phyloP scores from a whole-genome alignment of 106 monocot species.

The Iris macrosiphon region DNA sequence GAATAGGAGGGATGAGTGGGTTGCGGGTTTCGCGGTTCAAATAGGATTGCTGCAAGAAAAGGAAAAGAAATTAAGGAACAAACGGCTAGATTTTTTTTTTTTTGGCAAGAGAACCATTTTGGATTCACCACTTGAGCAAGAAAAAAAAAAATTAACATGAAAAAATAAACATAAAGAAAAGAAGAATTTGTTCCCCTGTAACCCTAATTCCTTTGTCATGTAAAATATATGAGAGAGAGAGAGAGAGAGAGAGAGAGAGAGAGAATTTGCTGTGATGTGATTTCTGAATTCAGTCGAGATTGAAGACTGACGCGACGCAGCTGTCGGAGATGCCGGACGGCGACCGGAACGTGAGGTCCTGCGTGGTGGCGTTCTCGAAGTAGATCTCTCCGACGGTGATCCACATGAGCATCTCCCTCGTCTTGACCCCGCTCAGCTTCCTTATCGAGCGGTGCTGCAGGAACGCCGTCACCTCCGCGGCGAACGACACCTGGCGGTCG shows the following conservation, averaged over 20 bases:
- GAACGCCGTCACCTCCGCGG: constrained; percentile 9
- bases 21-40: too few species aligned
- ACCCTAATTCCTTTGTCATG: neutral
- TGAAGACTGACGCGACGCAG: constrained; percentile 12
- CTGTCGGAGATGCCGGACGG: constrained; percentile 14
- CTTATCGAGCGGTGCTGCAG: constrained; percentile 4
- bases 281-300: neutral
- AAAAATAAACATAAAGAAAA: too few species aligned
- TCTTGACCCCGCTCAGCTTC: constrained; percentile 16
- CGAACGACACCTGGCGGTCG: constrained; percentile 11
- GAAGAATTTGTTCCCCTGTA: neutral
- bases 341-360: constrained; percentile 16
- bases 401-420: constrained; percentile 13
- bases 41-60: too few species aligned
- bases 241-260: neutral
- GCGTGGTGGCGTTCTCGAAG: constrained; percentile 3
- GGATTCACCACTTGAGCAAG: too few species aligned
- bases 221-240: neutral
- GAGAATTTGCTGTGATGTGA: neutral
- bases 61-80: too few species aligned
- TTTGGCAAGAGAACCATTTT: too few species aligned
- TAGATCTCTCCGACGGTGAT: constrained; percentile 8
- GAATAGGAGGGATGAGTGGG: too few species aligned
- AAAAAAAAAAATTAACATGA: too few species aligned
- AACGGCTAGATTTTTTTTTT: too few species aligned